Conservation (phyloP, 2,329 filamentous ascomycete species). For the Pseudogymnoascus sp. region DNA sequence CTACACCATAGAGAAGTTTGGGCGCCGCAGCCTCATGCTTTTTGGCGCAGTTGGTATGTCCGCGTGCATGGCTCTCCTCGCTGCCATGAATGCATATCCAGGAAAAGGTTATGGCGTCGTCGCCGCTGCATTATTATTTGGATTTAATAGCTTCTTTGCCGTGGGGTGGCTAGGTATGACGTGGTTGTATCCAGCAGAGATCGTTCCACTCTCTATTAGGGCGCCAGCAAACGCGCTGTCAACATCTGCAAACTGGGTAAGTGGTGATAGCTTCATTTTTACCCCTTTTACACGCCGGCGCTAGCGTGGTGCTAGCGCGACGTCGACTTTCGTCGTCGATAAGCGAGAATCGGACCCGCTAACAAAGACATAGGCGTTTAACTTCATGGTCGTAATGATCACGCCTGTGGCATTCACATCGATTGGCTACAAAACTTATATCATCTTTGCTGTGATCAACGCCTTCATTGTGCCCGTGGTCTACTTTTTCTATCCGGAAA, state of each 20-base stretch:
- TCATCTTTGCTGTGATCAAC: slow-evolving; percentile 49
- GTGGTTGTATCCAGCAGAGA: slow-evolving; percentile 50
- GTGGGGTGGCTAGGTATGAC: slow-evolving; percentile 44
- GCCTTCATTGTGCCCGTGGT: slow-evolving; percentile 29
- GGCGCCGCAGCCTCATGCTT: slow-evolving; percentile 63
- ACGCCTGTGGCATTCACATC: slow-evolving; percentile 33
- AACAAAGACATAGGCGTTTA: slow-evolving; percentile 42
- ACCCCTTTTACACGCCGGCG: not conserved
- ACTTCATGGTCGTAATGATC: slow-evolving; percentile 41
- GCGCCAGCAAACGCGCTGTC: slow-evolving; percentile 49
- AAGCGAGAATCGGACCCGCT: slow-evolving; percentile 12
- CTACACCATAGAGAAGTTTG: slow-evolving; percentile 44
- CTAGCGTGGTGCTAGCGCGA: slow-evolving; percentile 17
- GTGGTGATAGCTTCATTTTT: not conserved
- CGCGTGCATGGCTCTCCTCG: slow-evolving; percentile 54
- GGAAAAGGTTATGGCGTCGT: slow-evolving; percentile 25
- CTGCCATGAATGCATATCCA: slow-evolving; percentile 22
- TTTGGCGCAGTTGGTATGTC: slow-evolving; percentile 57
- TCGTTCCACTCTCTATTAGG: slow-evolving; percentile 42
- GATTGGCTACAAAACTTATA: slow-evolving; percentile 53
- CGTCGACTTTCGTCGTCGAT: slow-evolving; percentile 25
- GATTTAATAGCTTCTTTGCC: slow-evolving; percentile 46
- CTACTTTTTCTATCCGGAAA: slow-evolving; percentile 58
- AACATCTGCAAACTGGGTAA: slow-evolving; percentile 29
- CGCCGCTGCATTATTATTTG: slow-evolving; percentile 32